Evolutionary conservation across 2,329 filamentous ascomycete species (phyloP).

Genomic region (Colletotrichum abscissum): DNA sequence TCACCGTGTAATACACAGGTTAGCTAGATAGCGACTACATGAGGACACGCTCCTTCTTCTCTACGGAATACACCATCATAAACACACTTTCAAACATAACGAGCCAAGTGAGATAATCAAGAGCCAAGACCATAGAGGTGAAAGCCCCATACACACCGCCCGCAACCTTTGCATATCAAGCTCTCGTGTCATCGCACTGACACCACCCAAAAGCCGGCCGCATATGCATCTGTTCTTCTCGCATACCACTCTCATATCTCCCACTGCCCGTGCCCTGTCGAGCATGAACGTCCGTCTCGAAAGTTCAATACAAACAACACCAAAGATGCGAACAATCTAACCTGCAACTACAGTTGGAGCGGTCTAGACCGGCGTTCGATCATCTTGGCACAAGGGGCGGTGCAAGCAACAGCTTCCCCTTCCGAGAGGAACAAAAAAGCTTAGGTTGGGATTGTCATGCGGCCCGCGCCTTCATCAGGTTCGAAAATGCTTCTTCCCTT

Average conservation of each 20-base stretch:
- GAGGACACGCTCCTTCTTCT: too few species aligned
- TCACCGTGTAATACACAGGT: too few species aligned
- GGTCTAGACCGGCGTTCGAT: neutral
- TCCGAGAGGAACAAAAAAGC: too few species aligned
- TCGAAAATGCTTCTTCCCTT: neutral
- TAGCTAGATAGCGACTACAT: too few species aligned
- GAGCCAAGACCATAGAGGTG: fast-evolving
- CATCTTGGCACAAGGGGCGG: too few species aligned
- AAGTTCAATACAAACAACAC: neutral
- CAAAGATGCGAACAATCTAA: neutral
- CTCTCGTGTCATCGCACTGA: neutral
- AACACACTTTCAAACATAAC: too few species aligned
- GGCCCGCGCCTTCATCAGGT: neutral
- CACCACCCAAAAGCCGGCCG: neutral
- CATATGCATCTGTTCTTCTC: neutral
- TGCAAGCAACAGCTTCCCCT: too few species aligned
- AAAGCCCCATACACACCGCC: neutral
- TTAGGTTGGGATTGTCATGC: too few species aligned
- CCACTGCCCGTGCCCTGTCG: neutral
- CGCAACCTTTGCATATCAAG: neutral
- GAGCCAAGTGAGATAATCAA: neutral
- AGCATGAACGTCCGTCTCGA: neutral
- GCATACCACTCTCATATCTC: neutral
- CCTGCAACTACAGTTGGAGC: neutral
- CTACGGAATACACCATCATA: too few species aligned